Evolutionary conservation across 441 rosid species (phyloP).

Genomic region (Biscutella laevigata): DNA sequence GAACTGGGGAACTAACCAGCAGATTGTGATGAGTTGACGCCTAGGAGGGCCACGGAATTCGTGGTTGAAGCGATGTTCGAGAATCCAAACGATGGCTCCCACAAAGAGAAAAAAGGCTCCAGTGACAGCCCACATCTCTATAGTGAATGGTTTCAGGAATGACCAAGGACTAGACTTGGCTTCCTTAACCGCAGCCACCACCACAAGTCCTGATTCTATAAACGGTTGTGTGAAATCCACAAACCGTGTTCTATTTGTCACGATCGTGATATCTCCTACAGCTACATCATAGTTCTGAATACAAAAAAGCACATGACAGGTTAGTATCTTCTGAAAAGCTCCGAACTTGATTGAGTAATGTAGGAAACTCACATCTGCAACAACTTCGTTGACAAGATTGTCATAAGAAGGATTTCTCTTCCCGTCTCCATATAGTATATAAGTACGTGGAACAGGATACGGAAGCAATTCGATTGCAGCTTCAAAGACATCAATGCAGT

Average conservation of each 20-base stretch:
- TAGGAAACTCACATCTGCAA: slow-evolving; percentile 54
- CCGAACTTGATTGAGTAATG: slow-evolving; percentile 1
- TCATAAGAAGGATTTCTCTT: slow-evolving; percentile 50
- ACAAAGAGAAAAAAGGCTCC: slow-evolving; percentile 76
- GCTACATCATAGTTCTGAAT: slow-evolving; percentile 69
- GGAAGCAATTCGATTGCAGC: slow-evolving; percentile 79
- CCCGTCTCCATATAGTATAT: slow-evolving; percentile 59
- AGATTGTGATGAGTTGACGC: slow-evolving; percentile 72
- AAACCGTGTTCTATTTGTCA: slow-evolving; percentile 68
- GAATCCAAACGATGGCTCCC: slow-evolving; percentile 94
- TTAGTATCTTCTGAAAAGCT: slow-evolving; percentile 2
- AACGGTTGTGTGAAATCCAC: slow-evolving; percentile 95
- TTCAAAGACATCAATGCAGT: slow-evolving; percentile 85
- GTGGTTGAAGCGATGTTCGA: slow-evolving; percentile 75
- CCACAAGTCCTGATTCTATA: slow-evolving; percentile 91
- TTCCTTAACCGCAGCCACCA: slow-evolving; percentile 69
- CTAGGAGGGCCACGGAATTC: slow-evolving; percentile 91
- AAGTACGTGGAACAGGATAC: slow-evolving; percentile 72
- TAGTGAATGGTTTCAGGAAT: slow-evolving; percentile 84
- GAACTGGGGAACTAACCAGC: slow-evolving; percentile 50
- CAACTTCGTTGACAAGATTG: slow-evolving; percentile 48
- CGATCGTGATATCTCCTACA: slow-evolving; percentile 76
- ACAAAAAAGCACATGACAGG: background rate
- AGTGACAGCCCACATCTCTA: slow-evolving; percentile 87
- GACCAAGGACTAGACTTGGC: slow-evolving; percentile 87